phyloP scores from a whole-genome alignment of 2,329 filamentous ascomycete genomes.

The Cladosporium sphaerospermum region DNA sequence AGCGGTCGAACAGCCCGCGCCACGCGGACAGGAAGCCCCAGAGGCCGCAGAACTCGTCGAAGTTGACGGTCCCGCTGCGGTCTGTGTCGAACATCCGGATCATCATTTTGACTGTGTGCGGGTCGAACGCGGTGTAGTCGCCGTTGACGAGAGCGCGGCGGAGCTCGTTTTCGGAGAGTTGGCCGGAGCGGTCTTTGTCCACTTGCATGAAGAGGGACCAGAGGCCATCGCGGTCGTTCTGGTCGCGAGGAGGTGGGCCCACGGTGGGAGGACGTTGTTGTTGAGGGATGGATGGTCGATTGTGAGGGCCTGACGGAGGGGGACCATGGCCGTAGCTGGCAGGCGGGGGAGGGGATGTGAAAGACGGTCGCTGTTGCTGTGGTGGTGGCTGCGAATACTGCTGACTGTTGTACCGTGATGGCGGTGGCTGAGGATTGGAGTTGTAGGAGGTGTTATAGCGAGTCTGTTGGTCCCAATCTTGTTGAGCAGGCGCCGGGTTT shows the following conservation, averaged over 20 bases:
- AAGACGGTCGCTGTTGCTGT: slow-evolving; percentile 19
- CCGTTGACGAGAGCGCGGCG: slow-evolving; percentile 89
- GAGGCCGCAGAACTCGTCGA: slow-evolving; percentile 90
- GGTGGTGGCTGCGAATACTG: slow-evolving; percentile 19
- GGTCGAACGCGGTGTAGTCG: slow-evolving; percentile 90
- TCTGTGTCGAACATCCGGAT: slow-evolving; percentile 98
- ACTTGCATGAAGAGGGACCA: slow-evolving; percentile 84
- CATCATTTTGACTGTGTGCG: slow-evolving; percentile 96
- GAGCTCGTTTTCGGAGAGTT: slow-evolving; percentile 80
- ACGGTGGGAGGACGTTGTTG: slow-evolving; percentile 40
- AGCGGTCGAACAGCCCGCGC: slow-evolving; percentile 90
- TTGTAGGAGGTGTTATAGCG: slow-evolving; percentile 25
- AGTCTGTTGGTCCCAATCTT: slow-evolving; percentile 11
- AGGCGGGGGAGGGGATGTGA: slow-evolving; percentile 45
- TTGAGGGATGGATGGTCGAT: slow-evolving; percentile 49
- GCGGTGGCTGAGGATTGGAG: slow-evolving; percentile 20
- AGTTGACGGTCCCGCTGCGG: slow-evolving; percentile 80
- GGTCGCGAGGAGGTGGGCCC: slow-evolving; percentile 47
- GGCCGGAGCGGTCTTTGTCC: slow-evolving; percentile 75
- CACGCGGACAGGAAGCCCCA: slow-evolving; percentile 95
- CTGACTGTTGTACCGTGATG: slow-evolving; percentile 37
- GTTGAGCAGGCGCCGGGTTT: slow-evolving; percentile 22
- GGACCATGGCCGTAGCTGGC: slow-evolving; percentile 47
- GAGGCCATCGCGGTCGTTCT: slow-evolving; percentile 63
- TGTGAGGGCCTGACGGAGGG: slow-evolving; percentile 55